Percentiles rank a stretch among this genome's conserved stretches.
Evolutionary conservation across 139 green algal genomes (phyloP).

Genomic region (Chlorella sp.): DNA sequence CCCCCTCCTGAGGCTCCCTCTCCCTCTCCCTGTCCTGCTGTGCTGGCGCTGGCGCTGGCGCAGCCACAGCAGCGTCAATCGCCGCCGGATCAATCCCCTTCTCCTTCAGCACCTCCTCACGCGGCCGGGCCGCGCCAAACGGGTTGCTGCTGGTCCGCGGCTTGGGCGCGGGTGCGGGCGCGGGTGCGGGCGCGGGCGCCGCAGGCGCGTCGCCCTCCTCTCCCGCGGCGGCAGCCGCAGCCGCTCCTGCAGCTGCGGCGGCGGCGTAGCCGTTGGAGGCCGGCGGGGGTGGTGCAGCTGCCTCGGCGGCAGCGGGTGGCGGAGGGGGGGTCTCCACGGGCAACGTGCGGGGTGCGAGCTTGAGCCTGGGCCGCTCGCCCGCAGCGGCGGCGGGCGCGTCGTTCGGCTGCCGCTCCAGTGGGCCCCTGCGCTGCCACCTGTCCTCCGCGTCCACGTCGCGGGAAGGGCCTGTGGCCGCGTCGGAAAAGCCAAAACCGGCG

Average conservation of each 20-base stretch:
- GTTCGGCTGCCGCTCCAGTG: not conserved
- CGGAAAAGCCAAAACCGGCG: constrained; percentile 20
- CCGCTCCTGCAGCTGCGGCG: not conserved
- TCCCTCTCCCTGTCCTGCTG: constrained; percentile 4
- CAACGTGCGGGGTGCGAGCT: constrained; percentile 53
- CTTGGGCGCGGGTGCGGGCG: not conserved
- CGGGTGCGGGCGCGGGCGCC: not conserved
- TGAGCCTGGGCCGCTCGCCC: constrained; percentile 46
- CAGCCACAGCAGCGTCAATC: too few species aligned
- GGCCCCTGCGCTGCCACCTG: not conserved
- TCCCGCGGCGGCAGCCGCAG: not conserved
- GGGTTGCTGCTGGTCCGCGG: constrained; percentile 48
- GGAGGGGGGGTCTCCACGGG: constrained; percentile 18
- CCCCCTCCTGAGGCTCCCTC: not conserved
- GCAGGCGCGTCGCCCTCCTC: not conserved
- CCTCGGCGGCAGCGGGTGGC: not conserved
- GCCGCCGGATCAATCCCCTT: constrained; percentile 48
- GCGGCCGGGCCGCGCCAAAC: constrained; percentile 78
- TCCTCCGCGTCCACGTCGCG: constrained; percentile 19
- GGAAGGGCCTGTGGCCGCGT: not conserved
- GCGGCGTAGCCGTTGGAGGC: not conserved
- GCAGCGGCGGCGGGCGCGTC: constrained; percentile 5
- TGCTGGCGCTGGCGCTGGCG: not conserved
- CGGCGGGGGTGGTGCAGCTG: too few species aligned
- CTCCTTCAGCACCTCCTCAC: constrained; percentile 88